phyloP scores from a whole-genome alignment of 805 yeast species.

The Maudiozyma pseudohumilis region DNA sequence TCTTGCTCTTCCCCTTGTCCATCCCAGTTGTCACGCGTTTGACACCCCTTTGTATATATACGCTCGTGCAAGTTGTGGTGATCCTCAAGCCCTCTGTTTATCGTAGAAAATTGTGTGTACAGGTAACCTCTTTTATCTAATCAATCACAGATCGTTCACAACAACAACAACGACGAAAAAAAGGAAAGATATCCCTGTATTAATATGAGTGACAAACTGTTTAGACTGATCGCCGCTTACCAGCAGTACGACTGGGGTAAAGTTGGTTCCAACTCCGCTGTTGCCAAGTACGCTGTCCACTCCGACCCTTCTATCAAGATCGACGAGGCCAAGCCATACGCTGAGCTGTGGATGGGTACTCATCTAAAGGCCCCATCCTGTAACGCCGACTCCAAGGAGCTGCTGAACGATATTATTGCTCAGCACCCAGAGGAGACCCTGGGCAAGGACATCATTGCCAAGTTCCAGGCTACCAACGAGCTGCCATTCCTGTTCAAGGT shows the following conservation, averaged over 20 bases:
- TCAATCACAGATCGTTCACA: too few species aligned
- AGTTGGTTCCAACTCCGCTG: slow-evolving; percentile 74
- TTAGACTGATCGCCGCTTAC: slow-evolving; percentile 42
- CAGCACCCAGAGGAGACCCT: slow-evolving; percentile 48
- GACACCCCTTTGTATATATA: too few species aligned
- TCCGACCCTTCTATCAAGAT: slow-evolving; percentile 54
- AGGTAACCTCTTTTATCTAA: too few species aligned
- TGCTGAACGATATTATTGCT: slow-evolving; percentile 59
- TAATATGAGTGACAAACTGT: slow-evolving; percentile 23
- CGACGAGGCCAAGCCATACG: slow-evolving; percentile 77
- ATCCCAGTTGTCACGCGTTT: too few species aligned
- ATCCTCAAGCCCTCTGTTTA: too few species aligned
- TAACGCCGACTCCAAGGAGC: slow-evolving; percentile 42
- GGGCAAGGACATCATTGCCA: slow-evolving; percentile 46
- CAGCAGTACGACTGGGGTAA: slow-evolving; percentile 88
- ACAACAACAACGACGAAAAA: too few species aligned
- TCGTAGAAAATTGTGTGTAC: too few species aligned
- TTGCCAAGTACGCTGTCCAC: slow-evolving; percentile 73
- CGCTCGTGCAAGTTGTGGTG: too few species aligned
- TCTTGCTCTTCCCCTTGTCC: too few species aligned
- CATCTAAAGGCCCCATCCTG: slow-evolving; percentile 85
- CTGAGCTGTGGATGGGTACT: slow-evolving; percentile 99
- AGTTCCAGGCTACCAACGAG: slow-evolving; percentile 61
- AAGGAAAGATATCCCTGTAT: too few species aligned
- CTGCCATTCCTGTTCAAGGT: slow-evolving; percentile 93